Evolutionary conservation across 192 early-diverging fungal genomes (phyloP), one percentile per base, ranked within the genome.

Genomic region (Coemansia asiatica): DNA sequence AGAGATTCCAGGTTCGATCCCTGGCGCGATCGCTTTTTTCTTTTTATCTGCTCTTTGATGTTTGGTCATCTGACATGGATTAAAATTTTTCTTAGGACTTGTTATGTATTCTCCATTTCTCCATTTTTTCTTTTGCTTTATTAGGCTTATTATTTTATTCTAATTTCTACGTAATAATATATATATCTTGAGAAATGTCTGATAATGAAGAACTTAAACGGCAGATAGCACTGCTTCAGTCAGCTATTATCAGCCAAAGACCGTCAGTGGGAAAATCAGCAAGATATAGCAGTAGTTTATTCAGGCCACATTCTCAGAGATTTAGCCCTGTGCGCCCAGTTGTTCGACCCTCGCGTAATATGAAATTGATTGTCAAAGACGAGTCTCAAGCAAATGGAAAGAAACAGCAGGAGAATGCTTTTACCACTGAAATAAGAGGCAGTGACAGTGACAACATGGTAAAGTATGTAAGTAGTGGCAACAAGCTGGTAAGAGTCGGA

Each of bases 401-500:
- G 21, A n/a, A 9, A 9, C 51, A 27, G 26, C 51, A 16, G 13
- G 13, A 26, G 23, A n/a, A 16, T 25, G 51, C 1, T 4, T 4
- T 23, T 4, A 54, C 51, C 21, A 54, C 1, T 4, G 7, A 2
- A 26, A 26, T 54, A 12, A 25, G 13, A 21, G 29, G 26, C 38
- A 9, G 29, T 26, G 18, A 46, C 9, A 38, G 28, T 12, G 60
- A 28, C n/a, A n/a, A n/a, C 46, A 15, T n/a, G n/a, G 56, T 35
- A 10, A 40, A 61, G 59, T 79, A 67, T 36, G 33, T 79, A 5
- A 63, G 66, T 64, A 65, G 36, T 26, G 68, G 36, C 23, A 81
- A 81, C 66, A 81, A 74, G 36, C 56, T 81, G 40, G 66, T 74
- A n/a, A 67, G 69, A 6, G 72, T 81, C 1, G 77, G 68, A 15